phyloP scores from a whole-genome alignment of 805 yeast genomes.

The Starmerella powellii region DNA sequence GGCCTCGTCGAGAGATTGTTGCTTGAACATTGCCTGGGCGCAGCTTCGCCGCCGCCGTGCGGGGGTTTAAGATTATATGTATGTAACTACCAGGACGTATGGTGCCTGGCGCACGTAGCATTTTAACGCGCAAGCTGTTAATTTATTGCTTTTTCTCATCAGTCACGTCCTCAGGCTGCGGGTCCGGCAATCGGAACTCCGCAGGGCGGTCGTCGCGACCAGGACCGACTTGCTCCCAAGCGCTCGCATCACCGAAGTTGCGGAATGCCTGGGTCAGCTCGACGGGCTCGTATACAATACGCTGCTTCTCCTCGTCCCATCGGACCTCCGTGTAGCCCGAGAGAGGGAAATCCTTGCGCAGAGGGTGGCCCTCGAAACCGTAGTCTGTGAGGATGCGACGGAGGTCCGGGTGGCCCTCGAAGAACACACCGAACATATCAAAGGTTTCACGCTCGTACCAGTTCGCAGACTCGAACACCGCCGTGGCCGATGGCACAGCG shows the following conservation, averaged over 20 bases:
- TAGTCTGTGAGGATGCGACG: conserved; percentile 85
- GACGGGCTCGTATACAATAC: conserved; percentile 79
- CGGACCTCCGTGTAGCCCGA: conserved; percentile 85
- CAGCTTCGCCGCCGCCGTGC: too few species aligned
- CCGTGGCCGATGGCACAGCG: conserved; percentile 69
- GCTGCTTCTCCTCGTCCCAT: conserved; percentile 81
- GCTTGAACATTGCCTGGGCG: too few species aligned
- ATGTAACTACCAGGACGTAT: too few species aligned
- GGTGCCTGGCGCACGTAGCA: too few species aligned
- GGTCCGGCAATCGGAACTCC: conserved; percentile 67
- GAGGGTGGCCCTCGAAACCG: conserved; percentile 86
- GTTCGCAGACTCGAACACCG: conserved; percentile 65
- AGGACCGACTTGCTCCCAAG: conserved; percentile 85
- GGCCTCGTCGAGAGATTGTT: too few species aligned
- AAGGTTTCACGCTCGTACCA: conserved; percentile 88
- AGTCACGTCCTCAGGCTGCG: conserved; percentile 57
- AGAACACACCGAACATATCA: conserved; percentile 77
- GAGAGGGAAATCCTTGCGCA: conserved; percentile 85
- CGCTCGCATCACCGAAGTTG: conserved; percentile 80
- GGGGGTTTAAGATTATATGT: background rate
- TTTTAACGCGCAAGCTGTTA: background rate
- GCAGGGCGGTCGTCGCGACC: conserved; percentile 77
- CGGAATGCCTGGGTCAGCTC: conserved; percentile 89
- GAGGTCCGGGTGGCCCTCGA: conserved; percentile 80
- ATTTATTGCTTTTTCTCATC: conserved; percentile 26